phyloP scores from a whole-genome alignment of 306 rosid species.

The Quercus cerris region DNA sequence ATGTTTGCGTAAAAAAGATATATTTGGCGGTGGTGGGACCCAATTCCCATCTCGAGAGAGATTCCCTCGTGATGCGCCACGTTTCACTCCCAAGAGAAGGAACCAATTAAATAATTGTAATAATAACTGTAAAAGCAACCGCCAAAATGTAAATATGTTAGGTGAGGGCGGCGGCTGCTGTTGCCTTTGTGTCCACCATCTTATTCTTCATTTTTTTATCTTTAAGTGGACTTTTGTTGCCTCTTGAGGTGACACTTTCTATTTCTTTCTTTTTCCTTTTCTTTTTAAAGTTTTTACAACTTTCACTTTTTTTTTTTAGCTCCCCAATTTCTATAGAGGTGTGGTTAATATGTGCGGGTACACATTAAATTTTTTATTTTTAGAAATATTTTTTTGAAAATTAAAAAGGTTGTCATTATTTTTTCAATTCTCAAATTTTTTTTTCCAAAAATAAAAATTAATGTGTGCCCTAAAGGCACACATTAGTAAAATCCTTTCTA shows the following conservation, averaged over 20 bases:
- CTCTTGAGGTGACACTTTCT: conserved; percentile 38
- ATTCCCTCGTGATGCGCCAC: conserved; percentile 20
- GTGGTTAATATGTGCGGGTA: too few relatives aligned
- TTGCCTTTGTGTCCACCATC: background rate
- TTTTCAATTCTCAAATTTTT: too few relatives aligned
- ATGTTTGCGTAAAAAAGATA: conserved; percentile 12
- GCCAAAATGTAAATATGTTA: background rate
- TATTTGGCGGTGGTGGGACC: conserved; percentile 16
- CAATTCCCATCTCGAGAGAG: conserved; percentile 4
- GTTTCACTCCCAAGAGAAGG: background rate
- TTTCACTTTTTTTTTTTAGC: background rate
- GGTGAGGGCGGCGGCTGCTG: conserved; percentile 16
- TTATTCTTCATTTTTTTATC: background rate
- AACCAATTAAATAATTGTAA: too few relatives aligned
- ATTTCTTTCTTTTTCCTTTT: background rate
- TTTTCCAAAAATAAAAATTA: too few relatives aligned
- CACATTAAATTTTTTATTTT: too few relatives aligned
- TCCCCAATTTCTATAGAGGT: background rate
- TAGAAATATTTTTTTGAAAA: too few relatives aligned
- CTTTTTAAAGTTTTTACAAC: background rate
- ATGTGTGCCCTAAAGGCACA: too few relatives aligned
- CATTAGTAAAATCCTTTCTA: too few relatives aligned
- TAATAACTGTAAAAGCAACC: background rate
- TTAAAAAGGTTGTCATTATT: too few relatives aligned
- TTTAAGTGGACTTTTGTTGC: conserved; percentile 30